Percentiles rank a stretch among this genome's conserved stretches.
Evolutionary conservation across 1,139 yeast genomes (phyloP).

Genomic region (Zygotorulaspora mrakii): DNA sequence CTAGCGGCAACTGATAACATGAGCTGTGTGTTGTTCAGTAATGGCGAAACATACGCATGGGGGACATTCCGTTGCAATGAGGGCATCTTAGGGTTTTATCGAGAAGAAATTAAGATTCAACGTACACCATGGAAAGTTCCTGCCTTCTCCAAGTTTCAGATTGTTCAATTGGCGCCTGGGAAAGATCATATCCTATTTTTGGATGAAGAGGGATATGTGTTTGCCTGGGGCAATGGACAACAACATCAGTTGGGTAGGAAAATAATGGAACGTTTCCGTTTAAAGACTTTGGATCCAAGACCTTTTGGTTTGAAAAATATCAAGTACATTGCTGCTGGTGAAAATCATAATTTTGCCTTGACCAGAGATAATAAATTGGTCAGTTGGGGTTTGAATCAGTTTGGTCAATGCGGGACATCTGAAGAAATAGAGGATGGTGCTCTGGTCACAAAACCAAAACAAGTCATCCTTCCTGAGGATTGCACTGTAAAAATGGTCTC

Average conservation of each 20-base stretch:
- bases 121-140: constrained; percentile 60
- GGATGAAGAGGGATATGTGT: constrained; percentile 80
- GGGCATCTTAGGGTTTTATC: constrained; percentile 77
- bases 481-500: constrained; percentile 58
- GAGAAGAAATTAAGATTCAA: constrained; percentile 62
- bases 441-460: constrained; percentile 70
- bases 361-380: constrained; percentile 65
- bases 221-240: constrained; percentile 97
- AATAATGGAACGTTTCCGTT: constrained; percentile 70
- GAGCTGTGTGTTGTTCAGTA: constrained; percentile 72
- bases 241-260: constrained; percentile 87
- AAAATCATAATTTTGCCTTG: constrained; percentile 92
- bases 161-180: constrained; percentile 87
- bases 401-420: constrained; percentile 90
- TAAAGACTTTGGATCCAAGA: constrained; percentile 60
- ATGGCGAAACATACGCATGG: constrained; percentile 95
- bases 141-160: constrained; percentile 48
- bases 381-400: constrained; percentile 95
- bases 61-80: constrained; percentile 94
- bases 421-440: constrained; percentile 74
- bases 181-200: constrained; percentile 87
- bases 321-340: constrained; percentile 84
- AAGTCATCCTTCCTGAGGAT: constrained; percentile 54
- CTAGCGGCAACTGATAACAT: constrained; percentile 92
- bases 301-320: constrained; percentile 75